Percentiles rank a stretch among this genome's conserved stretches.
These are phyloP conservation scores for Kodamaea neixiangensis DNA, from an alignment of 805 yeast species.

Conservation along the genomic window DNA sequence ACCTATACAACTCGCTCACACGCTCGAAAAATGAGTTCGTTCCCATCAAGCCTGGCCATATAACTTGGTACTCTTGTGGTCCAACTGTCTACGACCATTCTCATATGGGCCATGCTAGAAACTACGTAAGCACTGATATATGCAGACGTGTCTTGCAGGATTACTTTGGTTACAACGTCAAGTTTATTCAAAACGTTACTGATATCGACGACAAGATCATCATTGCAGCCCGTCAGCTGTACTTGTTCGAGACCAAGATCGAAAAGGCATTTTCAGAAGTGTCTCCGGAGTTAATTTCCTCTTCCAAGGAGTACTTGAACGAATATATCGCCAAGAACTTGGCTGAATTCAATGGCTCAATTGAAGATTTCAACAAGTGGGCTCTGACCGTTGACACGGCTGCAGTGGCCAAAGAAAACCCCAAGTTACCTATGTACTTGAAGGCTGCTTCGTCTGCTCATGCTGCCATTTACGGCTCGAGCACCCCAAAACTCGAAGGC, in stretches of 20 bases:
- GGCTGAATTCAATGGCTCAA: slow-evolving; percentile 38
- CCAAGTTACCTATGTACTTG: slow-evolving; percentile 86
- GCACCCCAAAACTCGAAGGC: slow-evolving; percentile 25
- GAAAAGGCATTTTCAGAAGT: slow-evolving; percentile 27
- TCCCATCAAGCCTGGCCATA: slow-evolving; percentile 63
- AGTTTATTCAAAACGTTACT: slow-evolving; percentile 95
- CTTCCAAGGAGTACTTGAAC: slow-evolving; percentile 46
- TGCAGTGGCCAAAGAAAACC: slow-evolving; percentile 54
- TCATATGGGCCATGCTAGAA: slow-evolving; percentile 99
- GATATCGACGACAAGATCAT: slow-evolving; percentile 98
- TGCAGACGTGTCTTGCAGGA: slow-evolving; percentile 86
- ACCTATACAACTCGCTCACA: slow-evolving; percentile 81
- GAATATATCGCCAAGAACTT: slow-evolving; percentile 57
- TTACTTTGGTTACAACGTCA: slow-evolving; percentile 86
- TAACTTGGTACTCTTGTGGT: slow-evolving; percentile 97
- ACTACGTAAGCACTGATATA: slow-evolving; percentile 92
- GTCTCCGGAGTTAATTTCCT: slow-evolving; percentile 36
- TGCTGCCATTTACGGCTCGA: slow-evolving; percentile 38
- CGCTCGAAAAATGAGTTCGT: slow-evolving; percentile 74
- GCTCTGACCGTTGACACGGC: slow-evolving; percentile 47
- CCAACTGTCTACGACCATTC: slow-evolving; percentile 96
- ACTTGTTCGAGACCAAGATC: slow-evolving; percentile 66
- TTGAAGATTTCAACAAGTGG: slow-evolving; percentile 54
- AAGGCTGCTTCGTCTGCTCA: slow-evolving; percentile 60
- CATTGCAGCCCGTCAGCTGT: slow-evolving; percentile 87